A percentile compares a stretch with the other conserved stretches of the same genome.
Evolutionary conservation across 2,329 filamentous ascomycete genomes (phyloP).

Genomic region (Nannizziopsis barbatae): DNA sequence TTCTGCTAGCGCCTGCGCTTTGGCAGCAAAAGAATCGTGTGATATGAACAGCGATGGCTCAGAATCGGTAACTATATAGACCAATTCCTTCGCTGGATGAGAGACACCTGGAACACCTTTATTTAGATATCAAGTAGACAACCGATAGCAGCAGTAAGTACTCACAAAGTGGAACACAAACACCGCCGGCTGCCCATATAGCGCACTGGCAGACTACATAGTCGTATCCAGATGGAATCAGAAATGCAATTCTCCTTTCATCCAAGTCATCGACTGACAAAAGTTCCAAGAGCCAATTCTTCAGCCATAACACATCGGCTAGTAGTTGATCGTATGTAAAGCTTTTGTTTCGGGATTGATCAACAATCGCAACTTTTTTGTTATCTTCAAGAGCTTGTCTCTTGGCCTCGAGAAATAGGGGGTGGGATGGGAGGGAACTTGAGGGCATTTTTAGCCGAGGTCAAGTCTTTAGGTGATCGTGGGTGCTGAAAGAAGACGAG

Average conservation of each 20-base stretch:
- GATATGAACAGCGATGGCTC: constrained; percentile 34
- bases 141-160: not conserved
- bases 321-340: constrained; percentile 35
- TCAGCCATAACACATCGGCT: constrained; percentile 28
- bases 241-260: constrained; percentile 31
- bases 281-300: constrained; percentile 27
- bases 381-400: constrained; percentile 26
- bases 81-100: constrained; percentile 33
- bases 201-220: constrained; percentile 36
- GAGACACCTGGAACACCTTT: constrained; percentile 26
- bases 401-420: constrained; percentile 31
- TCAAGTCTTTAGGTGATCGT: not conserved
- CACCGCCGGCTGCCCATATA: constrained; percentile 35
- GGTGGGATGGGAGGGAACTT: constrained; percentile 29
- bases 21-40: constrained; percentile 30
- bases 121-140: constrained; percentile 5
- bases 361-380: constrained; percentile 31
- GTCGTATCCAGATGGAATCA: constrained; percentile 33
- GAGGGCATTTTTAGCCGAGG: constrained; percentile 1
- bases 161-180: constrained; percentile 36
- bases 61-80: constrained; percentile 35
- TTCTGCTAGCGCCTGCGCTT: constrained; percentile 25
- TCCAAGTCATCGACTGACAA: constrained; percentile 26
- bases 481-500: not conserved
- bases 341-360: constrained; percentile 28